These are phyloP conservation scores for Citrus reticulata DNA, from an alignment of 345 rosid species.

Conservation along the genomic window DNA sequence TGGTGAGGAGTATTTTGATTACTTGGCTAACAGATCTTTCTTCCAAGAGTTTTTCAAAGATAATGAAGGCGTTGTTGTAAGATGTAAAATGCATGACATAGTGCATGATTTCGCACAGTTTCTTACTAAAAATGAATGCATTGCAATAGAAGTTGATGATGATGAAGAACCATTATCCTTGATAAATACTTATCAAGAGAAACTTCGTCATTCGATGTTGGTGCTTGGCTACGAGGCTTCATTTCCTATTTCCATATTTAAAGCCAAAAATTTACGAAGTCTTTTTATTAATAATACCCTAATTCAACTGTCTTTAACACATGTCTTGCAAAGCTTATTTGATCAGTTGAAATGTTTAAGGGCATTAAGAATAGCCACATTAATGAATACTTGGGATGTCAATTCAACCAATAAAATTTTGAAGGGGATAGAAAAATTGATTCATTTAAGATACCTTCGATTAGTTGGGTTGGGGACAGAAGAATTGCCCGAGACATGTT, in stretches of 20 bases:
- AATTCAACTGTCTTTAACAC: background rate
- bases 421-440: background rate
- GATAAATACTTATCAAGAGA: background rate
- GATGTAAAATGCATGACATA: background rate
- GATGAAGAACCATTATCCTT: background rate
- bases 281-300: background rate
- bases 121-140: background rate
- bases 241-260: background rate
- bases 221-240: background rate
- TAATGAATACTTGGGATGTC: too few species aligned
- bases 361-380: background rate
- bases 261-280: background rate
- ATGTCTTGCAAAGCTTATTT: background rate
- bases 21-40: background rate
- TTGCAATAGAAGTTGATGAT: background rate
- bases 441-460: background rate
- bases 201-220: background rate
- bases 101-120: background rate
- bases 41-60: background rate
- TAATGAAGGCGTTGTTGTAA: background rate
- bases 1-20: background rate
- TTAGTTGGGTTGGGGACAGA: background rate
- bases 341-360: background rate
- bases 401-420: background rate
- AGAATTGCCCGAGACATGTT: constrained; percentile 9